Evolutionary conservation across 1,284 basidiomycete genomes (phyloP), one percentile per base, ranked within the genome.

Genomic region (Marasmius fiardii): DNA sequence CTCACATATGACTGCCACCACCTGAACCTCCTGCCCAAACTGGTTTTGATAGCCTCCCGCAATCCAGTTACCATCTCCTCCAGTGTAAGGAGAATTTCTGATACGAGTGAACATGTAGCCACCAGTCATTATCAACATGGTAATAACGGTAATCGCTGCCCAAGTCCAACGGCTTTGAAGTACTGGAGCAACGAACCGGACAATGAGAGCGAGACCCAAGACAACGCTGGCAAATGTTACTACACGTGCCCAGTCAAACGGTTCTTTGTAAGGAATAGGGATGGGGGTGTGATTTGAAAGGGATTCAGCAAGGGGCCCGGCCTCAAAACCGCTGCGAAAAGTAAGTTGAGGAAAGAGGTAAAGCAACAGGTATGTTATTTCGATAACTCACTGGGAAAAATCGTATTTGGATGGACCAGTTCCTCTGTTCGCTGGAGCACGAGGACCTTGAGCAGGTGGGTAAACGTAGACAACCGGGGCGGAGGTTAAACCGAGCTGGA

Each of bases 31-130:
- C 65, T 96, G 89, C 2, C 94, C 95, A 64, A 85, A 91, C 72
- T 98, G 95, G 66, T 87, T 93, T 67, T 90, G 87, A 73, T 90
- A 98, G 1, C 96, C 95, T 8, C 75, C 80, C 8, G 93, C 91
- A 66, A 98, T 90, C 88, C 93, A 95, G 59, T 79, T 79, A 20
- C 87, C 85, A 66, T 72, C 86, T 2, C 72, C 70, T 35, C 83
- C 85, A 52, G 80, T 78, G 65, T 85, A 93, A 1, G 95, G 95
- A 55, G 84, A 83, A 49, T 80, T 80, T 60, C 96, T 87, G 65
- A 99, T 99, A 60, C 88, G 88, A 63, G 92, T 93, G 78, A 97
- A 99, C 97, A 99, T 99, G 77, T 89, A 91, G 3, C 95, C 95
- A 7, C 87, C 85, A 10, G 86, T 95, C 86, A 96, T 95, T 63